phyloP scores from a whole-genome alignment of 2,329 filamentous ascomycete genomes.

The Fusarium anthophilum region DNA sequence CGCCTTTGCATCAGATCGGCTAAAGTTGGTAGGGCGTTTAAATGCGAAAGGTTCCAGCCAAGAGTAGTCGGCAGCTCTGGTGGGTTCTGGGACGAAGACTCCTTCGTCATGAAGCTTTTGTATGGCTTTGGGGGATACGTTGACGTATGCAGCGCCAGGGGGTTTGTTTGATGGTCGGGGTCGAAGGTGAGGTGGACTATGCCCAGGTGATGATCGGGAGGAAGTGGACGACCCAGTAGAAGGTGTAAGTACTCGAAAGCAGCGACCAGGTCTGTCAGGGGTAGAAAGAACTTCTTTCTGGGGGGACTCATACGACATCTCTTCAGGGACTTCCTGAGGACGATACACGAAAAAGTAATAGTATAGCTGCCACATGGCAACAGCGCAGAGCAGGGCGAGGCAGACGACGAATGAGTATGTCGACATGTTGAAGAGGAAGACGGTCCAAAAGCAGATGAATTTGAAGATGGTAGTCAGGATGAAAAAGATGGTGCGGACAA shows the following conservation, averaged over 20 bases:
- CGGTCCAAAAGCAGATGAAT: background rate
- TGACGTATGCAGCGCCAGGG: constrained; percentile 16
- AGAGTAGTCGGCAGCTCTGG: constrained; percentile 6
- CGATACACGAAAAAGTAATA: constrained; percentile 5
- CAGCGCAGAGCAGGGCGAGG: background rate
- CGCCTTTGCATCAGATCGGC: background rate
- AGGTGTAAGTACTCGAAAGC: background rate
- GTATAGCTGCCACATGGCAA: constrained; percentile 10
- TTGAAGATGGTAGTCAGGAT: background rate
- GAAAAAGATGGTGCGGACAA: background rate
- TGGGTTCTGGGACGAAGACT: background rate
- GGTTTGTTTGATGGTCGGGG: constrained; percentile 13
- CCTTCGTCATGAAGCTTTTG: constrained; percentile 10
- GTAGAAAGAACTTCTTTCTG: background rate
- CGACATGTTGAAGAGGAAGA: constrained; percentile 3
- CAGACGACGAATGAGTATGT: background rate
- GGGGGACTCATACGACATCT: background rate
- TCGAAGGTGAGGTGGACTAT: background rate
- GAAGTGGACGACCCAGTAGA: constrained; percentile 2
- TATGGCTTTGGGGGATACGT: constrained; percentile 22
- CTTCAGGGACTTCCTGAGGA: background rate
- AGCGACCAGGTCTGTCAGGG: background rate
- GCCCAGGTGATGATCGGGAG: background rate
- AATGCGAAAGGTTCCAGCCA: background rate
- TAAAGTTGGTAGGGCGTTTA: background rate